Evolutionary conservation across 495 filamentous ascomycete genomes (phyloP), one percentile per base, ranked within the genome.

Genomic region (Penicillium canariense): DNA sequence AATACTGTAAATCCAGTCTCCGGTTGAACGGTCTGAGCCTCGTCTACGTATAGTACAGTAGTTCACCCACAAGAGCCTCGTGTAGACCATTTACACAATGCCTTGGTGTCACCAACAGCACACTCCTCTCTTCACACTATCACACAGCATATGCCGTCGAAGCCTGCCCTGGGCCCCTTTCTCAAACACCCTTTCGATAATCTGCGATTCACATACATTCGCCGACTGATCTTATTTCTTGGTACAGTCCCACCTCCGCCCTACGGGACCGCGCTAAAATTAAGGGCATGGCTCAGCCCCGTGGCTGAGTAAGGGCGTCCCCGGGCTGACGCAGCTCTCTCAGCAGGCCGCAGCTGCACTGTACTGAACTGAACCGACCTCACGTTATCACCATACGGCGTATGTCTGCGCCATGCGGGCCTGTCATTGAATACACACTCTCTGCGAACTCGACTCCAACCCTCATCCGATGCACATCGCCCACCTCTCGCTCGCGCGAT

Each of bases 401-500:
- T 36, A 28, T 25, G 20, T 12, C 32, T 55, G 46, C 47, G 27
- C 40, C 43, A 58, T 62, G 59, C 31, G 27, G 46, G 15, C 22
- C 43, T 58, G 17, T 50, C 32, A 1, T 31, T 59, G n/a, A 62
- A 23, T 12, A 5, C 20, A 42, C n/a, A 14, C 38, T 4, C 38
- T 25, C 38, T 1, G 22, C n/a, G 5, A 12, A 42, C 7, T 38
- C 15, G 34, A n/a, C 22, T 42, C 8, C 11, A 2, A 48, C 12
- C 26, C 10, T 17, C 35, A 11, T n/a, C 49, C 45, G 36, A 67
- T 64, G 63, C 46, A 23, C 55, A 49, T 51, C 38, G 20, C 42
- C 39, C 20, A 39, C 40, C 52, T 17, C 17, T 48, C 49, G 32
- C 48, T 49, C 50, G 54, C 31, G 54, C 40, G 35, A 57, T 54